A percentile compares a stretch with the other conserved stretches of the same genome.
Conservation (phyloP, 768 basidiomycete species). For the Psilocybe tampanensis region DNA sequence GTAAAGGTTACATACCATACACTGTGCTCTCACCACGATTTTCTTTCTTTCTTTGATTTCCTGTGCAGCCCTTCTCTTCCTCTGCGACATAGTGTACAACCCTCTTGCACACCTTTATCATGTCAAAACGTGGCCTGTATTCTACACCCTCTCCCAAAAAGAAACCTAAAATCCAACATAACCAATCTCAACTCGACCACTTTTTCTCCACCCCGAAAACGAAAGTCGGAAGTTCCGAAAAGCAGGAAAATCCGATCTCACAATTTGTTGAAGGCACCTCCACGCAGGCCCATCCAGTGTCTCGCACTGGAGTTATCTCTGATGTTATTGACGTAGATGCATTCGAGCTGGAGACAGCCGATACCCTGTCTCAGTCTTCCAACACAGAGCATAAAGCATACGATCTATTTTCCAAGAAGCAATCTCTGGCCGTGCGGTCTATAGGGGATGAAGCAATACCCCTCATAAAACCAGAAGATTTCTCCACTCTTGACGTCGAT, state of each 20-base stretch:
- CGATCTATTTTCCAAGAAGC: background rate
- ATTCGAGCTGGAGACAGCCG: constrained; percentile 10
- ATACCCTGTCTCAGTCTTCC: background rate
- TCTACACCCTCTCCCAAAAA: constrained; percentile 14
- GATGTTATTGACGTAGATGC: constrained; percentile 26
- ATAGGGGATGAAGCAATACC: background rate
- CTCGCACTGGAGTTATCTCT: background rate
- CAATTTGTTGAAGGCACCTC: constrained; percentile 21
- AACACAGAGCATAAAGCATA: background rate
- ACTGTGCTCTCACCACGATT: too few species aligned
- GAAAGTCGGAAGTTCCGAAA: background rate
- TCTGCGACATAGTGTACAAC: too few species aligned
- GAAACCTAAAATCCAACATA: constrained; percentile 19
- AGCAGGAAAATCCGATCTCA: background rate
- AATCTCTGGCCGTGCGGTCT: background rate
- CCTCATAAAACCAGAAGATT: constrained; percentile 8
- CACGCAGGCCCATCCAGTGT: background rate
- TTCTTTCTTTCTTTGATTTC: too few species aligned
- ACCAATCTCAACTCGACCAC: constrained; percentile 27
- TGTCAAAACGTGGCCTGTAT: constrained; percentile 23
- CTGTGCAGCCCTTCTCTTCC: too few species aligned
- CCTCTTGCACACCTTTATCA: background rate
- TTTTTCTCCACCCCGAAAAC: constrained; percentile 27
- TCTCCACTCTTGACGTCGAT: constrained; percentile 46
- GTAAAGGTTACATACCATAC: too few species aligned